phyloP scores from a whole-genome alignment of 2,329 filamentous ascomycete species.

The Alternaria dauci region DNA sequence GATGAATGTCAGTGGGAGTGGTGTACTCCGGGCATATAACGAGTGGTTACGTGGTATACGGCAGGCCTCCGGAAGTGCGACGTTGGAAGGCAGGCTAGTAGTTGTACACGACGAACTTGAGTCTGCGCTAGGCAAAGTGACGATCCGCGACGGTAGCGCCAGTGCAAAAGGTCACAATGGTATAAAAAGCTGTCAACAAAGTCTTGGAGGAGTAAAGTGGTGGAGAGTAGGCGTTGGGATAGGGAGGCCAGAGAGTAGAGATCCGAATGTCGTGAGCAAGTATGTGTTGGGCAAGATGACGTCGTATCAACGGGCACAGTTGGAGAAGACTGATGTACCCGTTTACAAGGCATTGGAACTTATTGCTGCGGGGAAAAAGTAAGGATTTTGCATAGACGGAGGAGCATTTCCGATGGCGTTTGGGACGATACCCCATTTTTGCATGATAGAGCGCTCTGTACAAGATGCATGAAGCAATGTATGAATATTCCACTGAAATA shows the following conservation, averaged over 20 bases:
- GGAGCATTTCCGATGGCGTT: conserved; percentile 15
- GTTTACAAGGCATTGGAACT: conserved; percentile 63
- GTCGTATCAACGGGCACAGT: conserved; percentile 40
- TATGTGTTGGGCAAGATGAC: conserved; percentile 80
- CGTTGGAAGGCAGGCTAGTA: conserved; percentile 65
- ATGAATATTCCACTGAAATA: conserved; percentile 15
- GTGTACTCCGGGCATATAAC: conserved; percentile 71
- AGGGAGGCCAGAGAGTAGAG: conserved; percentile 77
- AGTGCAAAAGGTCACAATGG: conserved; percentile 58
- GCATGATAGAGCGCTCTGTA: conserved; percentile 2
- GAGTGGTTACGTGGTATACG: conserved; percentile 51
- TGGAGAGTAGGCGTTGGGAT: conserved; percentile 82
- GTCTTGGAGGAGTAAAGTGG: conserved; percentile 51
- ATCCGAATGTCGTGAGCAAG: conserved; percentile 71
- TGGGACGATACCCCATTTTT: conserved; percentile 21
- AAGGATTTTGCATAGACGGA: conserved; percentile 11
- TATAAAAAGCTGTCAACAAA: conserved; percentile 52
- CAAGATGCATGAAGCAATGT: conserved; percentile 9
- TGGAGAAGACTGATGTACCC: conserved; percentile 60
- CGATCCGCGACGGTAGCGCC: conserved; percentile 66
- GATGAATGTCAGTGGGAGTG: conserved; percentile 87
- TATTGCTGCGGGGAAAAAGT: conserved; percentile 53
- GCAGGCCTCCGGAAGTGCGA: conserved; percentile 14
- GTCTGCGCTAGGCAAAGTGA: conserved; percentile 71
- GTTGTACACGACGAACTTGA: conserved; percentile 92